Percentiles rank a stretch among this genome's conserved stretches.
phyloP scores from a whole-genome alignment of 352 stramenopile species.

The Peronospora destructor region DNA sequence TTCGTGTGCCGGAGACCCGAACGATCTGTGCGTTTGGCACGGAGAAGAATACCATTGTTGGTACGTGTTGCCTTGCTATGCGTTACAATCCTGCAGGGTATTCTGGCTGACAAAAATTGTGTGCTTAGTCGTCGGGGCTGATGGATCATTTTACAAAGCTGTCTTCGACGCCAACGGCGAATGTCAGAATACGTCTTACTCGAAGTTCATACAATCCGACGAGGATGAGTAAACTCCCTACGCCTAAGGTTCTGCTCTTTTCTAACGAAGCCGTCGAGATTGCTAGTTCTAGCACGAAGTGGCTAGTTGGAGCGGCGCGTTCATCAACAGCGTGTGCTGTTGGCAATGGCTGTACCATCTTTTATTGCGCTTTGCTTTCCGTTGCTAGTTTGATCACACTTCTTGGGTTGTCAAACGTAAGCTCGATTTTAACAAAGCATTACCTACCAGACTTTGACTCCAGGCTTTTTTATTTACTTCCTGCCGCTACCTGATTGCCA shows the following conservation, averaged over 20 bases:
- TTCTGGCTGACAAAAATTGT: slow-evolving; percentile 1
- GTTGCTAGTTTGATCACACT: slow-evolving; percentile 19
- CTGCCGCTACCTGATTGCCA: background rate
- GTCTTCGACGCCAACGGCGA: slow-evolving; percentile 83
- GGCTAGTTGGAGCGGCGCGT: slow-evolving; percentile 12
- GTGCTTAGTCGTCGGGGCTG: slow-evolving; percentile 65
- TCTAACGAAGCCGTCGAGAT: slow-evolving; percentile 13
- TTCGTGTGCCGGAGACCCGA: slow-evolving; percentile 84
- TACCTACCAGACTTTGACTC: background rate
- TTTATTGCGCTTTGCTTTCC: slow-evolving; percentile 25
- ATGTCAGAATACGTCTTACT: slow-evolving; percentile 87
- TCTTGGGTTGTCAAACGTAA: slow-evolving; percentile 24
- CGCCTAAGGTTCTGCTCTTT: slow-evolving; percentile 8
- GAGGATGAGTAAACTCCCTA: slow-evolving; percentile 67
- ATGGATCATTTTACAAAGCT: slow-evolving; percentile 86
- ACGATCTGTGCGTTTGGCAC: slow-evolving; percentile 90
- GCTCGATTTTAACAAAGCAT: slow-evolving; percentile 13
- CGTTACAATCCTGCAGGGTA: background rate
- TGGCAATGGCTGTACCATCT: slow-evolving; percentile 36
- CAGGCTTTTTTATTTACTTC: background rate
- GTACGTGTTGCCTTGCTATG: slow-evolving; percentile 30
- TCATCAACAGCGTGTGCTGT: slow-evolving; percentile 11
- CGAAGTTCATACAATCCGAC: slow-evolving; percentile 86
- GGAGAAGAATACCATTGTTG: slow-evolving; percentile 90
- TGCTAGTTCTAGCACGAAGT: slow-evolving; percentile 11